Percentiles rank a stretch among this genome's conserved stretches.
phyloP scores from a whole-genome alignment of 768 basidiomycete species.

The Suillus americanus region DNA sequence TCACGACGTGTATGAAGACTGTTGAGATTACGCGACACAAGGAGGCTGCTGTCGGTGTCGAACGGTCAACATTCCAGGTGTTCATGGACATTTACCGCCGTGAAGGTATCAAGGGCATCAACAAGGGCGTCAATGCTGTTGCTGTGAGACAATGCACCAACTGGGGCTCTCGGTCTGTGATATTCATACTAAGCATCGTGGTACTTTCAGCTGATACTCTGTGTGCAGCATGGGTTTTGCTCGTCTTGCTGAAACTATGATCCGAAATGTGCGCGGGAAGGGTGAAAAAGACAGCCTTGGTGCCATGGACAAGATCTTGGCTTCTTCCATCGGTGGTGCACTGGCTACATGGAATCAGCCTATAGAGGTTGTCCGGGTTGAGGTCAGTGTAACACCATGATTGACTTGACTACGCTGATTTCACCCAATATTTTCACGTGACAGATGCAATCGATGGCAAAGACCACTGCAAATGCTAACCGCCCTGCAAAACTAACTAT shows the following conservation, averaged over 20 bases:
- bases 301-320: constrained; percentile 82
- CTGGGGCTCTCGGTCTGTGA: constrained; percentile 82
- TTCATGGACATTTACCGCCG: constrained; percentile 93
- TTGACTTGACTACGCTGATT: background rate
- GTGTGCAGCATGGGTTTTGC: constrained; percentile 88
- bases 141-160: constrained; percentile 91
- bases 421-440: constrained; percentile 7
- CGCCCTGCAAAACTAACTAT: constrained; percentile 93
- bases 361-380: constrained; percentile 95
- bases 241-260: constrained; percentile 80
- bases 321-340: constrained; percentile 90
- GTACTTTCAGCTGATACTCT: constrained; percentile 11
- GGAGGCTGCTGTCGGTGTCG: constrained; percentile 77
- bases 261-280: constrained; percentile 79
- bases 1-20: constrained; percentile 99
- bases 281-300: constrained; percentile 70
- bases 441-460: constrained; percentile 99
- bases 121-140: constrained; percentile 98
- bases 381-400: constrained; percentile 46
- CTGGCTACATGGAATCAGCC: constrained; percentile 99
- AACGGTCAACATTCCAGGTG: constrained; percentile 91
- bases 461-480: constrained; percentile 64
- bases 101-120: constrained; percentile 94
- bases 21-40: constrained; percentile 97
- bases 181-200: background rate